Evolutionary conservation across 768 basidiomycete species (phyloP).

Genomic region (Floccularia luteovirens): DNA sequence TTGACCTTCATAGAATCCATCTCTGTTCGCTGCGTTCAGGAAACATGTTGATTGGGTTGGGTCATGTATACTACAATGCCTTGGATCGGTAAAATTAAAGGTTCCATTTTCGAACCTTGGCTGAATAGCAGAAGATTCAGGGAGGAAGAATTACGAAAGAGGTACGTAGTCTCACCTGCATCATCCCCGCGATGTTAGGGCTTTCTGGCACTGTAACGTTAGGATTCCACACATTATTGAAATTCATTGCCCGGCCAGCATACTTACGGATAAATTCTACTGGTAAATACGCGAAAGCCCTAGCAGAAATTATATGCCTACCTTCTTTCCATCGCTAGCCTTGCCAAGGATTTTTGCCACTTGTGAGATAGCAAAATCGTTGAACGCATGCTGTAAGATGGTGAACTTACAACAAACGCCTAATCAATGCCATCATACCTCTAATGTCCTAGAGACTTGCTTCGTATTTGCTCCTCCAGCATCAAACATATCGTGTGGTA

Average conservation of each 20-base stretch:
- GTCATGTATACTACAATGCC: conserved; percentile 61
- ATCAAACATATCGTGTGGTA: conserved; percentile 31
- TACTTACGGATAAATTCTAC: conserved; percentile 32
- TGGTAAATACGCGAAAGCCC: neutral
- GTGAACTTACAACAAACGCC: conserved; percentile 2
- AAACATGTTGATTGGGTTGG: conserved; percentile 52
- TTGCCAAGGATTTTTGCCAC: conserved; percentile 50
- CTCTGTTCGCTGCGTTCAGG: conserved; percentile 43
- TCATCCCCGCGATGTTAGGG: conserved; percentile 44
- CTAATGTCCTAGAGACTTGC: conserved; percentile 54
- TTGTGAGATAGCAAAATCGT: conserved; percentile 58
- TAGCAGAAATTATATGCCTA: conserved; percentile 10
- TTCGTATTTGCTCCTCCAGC: conserved; percentile 50
- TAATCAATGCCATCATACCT: conserved; percentile 24
- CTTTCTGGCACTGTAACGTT: conserved; percentile 42
- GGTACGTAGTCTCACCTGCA: conserved; percentile 36
- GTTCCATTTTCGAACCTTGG: conserved; percentile 48
- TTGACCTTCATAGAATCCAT: conserved; percentile 57
- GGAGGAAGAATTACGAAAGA: neutral
- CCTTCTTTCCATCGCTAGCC: conserved; percentile 42
- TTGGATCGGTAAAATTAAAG: conserved; percentile 58
- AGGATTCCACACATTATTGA: conserved; percentile 52
- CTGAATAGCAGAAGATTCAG: conserved; percentile 18
- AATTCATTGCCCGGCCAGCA: conserved; percentile 45
- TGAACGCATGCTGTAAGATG: conserved; percentile 44